Conservation (phyloP, 768 basidiomycete species). For the Dioszegia crocea region DNA sequence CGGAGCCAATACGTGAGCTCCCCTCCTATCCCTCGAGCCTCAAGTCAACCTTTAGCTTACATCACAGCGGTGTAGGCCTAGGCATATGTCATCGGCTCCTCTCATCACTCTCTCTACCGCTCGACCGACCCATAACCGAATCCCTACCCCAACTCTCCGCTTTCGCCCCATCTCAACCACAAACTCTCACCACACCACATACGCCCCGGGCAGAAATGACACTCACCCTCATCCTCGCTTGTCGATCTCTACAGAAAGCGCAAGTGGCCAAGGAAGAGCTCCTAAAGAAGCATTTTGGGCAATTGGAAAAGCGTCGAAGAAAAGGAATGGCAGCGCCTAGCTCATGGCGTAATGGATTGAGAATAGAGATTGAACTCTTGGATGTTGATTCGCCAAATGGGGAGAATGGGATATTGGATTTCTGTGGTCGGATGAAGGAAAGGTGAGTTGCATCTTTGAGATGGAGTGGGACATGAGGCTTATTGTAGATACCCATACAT, state of each 20-base stretch:
- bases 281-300: constrained; percentile 25
- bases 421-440: constrained; percentile 34
- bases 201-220: constrained; percentile 14
- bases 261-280: constrained; percentile 29
- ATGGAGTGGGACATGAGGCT: not conserved
- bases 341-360: constrained; percentile 42
- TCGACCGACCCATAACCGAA: constrained; percentile 14
- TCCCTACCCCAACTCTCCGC: constrained; percentile 25
- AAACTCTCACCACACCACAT: not conserved
- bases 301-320: constrained; percentile 21
- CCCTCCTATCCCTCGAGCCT: not conserved
- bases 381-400: constrained; percentile 41
- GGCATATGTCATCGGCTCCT: constrained; percentile 47
- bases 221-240: constrained; percentile 48
- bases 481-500: constrained; percentile 45
- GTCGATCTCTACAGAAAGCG: constrained; percentile 39
- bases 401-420: constrained; percentile 35
- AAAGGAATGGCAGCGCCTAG: constrained; percentile 25
- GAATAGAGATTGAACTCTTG: constrained; percentile 42
- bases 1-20: constrained; percentile 47
- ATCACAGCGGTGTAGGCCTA: constrained; percentile 44
- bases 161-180: constrained; percentile 12
- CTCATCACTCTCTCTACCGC: constrained; percentile 37
- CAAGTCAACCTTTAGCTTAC: not conserved
- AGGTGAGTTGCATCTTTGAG: constrained; percentile 25